Conservation (phyloP, 1,284 basidiomycete genomes). For the Rhodotorula sp. region DNA sequence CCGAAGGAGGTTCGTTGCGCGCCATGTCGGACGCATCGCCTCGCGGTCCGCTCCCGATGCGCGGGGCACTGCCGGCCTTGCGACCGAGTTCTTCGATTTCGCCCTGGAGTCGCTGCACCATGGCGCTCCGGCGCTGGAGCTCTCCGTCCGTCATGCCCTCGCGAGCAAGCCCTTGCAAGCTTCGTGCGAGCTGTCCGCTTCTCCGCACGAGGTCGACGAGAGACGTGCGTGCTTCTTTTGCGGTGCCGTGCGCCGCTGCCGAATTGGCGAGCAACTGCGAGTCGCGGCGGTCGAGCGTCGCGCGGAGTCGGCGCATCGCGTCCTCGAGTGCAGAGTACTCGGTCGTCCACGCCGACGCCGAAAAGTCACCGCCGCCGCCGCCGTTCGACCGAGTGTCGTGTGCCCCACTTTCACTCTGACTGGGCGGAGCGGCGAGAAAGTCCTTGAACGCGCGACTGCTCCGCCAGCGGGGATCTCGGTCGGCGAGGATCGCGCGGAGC, state of each 20-base stretch:
- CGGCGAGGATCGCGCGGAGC: conserved; percentile 76
- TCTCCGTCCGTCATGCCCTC: conserved; percentile 42
- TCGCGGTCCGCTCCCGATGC: conserved; percentile 10
- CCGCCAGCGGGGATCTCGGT: conserved; percentile 79
- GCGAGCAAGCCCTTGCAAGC: conserved; percentile 34
- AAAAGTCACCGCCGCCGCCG: conserved; percentile 54
- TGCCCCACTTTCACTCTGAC: neutral
- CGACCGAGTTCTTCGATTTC: conserved; percentile 59
- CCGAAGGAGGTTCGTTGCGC: conserved; percentile 13
- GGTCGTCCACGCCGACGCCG: conserved; percentile 75
- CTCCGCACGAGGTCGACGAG: conserved; percentile 71
- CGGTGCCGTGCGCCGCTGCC: conserved; percentile 70
- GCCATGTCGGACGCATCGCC: neutral
- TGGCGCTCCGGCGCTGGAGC: conserved; percentile 72
- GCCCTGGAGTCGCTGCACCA: conserved; percentile 77
- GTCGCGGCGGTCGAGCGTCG: conserved; percentile 81
- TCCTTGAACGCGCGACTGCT: conserved; percentile 74
- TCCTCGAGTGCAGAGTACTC: conserved; percentile 73
- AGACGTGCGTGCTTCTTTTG: conserved; percentile 77
- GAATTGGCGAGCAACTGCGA: conserved; percentile 73
- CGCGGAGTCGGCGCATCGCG: conserved; percentile 73
- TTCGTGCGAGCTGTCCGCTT: conserved; percentile 50
- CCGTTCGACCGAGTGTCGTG: conserved; percentile 29
- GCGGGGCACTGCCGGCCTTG: conserved; percentile 23
- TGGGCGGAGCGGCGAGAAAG: conserved; percentile 75